Evolutionary conservation across 176 grass and related monocot genomes (phyloP).

Genomic region (Calamus simplicifolius): DNA sequence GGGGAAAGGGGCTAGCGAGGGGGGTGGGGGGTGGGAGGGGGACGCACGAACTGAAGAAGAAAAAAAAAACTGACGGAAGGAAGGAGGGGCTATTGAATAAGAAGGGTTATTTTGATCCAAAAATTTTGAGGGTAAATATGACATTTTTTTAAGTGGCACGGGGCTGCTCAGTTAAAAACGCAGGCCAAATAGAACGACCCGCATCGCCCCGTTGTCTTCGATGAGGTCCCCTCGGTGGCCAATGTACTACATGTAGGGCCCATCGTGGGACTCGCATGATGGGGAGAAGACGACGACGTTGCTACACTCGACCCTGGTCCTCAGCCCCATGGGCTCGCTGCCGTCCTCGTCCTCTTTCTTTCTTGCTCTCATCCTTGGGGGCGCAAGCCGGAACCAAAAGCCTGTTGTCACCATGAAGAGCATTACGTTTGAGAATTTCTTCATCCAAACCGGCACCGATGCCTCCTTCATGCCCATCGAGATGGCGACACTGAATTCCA

Average conservation of each 20-base stretch:
- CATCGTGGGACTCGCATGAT: constrained; percentile 39
- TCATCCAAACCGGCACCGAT: constrained; percentile 87
- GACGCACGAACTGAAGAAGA: no score
- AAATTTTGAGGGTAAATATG: no score
- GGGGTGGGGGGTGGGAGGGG: no score
- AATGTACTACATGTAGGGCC: constrained; percentile 88
- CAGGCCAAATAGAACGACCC: no score
- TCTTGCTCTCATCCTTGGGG: constrained; percentile 91
- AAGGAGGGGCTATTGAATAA: no score
- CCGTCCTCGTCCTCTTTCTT: constrained; percentile 78
- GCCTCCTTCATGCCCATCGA: constrained; percentile 77
- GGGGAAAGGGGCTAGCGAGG: no score
- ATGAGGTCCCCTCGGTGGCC: constrained; percentile 12
- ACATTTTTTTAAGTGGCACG: no score
- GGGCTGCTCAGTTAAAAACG: no score
- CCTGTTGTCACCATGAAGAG: constrained; percentile 64
- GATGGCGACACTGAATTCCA: constrained; percentile 73
- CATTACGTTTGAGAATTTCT: constrained; percentile 70
- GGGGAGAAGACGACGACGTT: constrained; percentile 52
- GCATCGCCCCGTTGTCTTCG: constrained; percentile 55
- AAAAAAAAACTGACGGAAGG: no score
- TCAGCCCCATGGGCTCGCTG: constrained; percentile 25
- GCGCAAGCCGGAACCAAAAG: constrained; percentile 59
- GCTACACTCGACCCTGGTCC: constrained; percentile 56
- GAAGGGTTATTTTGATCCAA: no score